Base-by-base conservation (phyloP, 306 rosid genomes). In the Cucumis hystrix region DNA sequence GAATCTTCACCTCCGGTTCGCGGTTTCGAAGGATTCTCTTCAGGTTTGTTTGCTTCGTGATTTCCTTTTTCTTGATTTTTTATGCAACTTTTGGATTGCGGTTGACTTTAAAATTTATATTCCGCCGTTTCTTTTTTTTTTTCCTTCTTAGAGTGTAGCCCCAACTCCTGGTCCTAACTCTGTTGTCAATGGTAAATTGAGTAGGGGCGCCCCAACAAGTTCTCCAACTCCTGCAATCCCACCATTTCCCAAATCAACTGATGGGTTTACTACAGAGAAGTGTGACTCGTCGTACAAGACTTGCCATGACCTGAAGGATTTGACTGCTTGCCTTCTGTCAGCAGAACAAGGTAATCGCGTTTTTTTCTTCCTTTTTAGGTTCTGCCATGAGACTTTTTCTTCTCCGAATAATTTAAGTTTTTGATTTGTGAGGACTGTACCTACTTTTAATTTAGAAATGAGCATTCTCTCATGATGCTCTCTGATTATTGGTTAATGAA, bases 141-240 rank as follows among this genome's bases (percentile, higher is more conserved):
- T 28, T 12, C n/a, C n/a, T n/a, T n/a, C 6, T 5, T 49, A 73
- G 77, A 52, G 45, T 30, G 11, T 30, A 73, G 77, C 63, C 33
- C 77, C 62, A 4, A 28, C 51, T 66, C 59, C 77, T 73, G 63
- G 77, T 30, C 77, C 77, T 30, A 52, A 30, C 43, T 52, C 77
- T 73, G 60, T 71, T 71, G 1, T 52, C 35, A 69, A 43, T 45
- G 43, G 55, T 20, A 67, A 67, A 67, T 67, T 67, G 21, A 67
- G 25, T 66, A 23, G 52, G 73, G 73, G 21, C 15, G n/a, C 28
- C 49, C 7, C 52, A 11, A 66, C 8, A 39, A 66, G 4, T 43
- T 73, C 77, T 52, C 63, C 62, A 30, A 52, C 63, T 73, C 77
- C 77, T 6, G 77, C 63, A 30, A 73, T 73, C 30, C 63, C 63